phyloP scores from a whole-genome alignment of 192 early-diverging fungal genomes.

The Coemansia sp. region DNA sequence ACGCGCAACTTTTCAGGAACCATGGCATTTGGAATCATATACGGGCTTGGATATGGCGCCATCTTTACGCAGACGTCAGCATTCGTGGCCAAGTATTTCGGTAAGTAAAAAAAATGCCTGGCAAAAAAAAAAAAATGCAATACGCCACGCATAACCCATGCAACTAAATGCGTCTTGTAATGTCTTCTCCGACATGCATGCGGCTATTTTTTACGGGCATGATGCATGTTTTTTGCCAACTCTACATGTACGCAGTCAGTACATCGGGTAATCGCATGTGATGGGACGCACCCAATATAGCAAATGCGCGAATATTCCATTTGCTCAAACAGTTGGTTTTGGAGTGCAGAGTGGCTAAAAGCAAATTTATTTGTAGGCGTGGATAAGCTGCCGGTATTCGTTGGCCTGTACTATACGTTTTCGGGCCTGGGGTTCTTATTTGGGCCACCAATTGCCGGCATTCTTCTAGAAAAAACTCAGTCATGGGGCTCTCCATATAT shows the following conservation, averaged over 20 bases:
- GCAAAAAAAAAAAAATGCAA: too few species aligned
- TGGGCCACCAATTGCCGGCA: constrained; percentile 48
- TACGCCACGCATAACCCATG: constrained; percentile 5
- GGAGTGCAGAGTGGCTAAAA: constrained; percentile 1
- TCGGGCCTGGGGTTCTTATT: constrained; percentile 46
- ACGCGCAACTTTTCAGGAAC: constrained; percentile 39
- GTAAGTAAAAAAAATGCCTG: constrained; percentile 27
- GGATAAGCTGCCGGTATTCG: constrained; percentile 45
- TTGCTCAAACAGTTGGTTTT: not conserved
- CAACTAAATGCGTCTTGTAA: not conserved
- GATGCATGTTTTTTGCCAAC: too few species aligned
- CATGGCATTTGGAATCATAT: constrained; percentile 53
- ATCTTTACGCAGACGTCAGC: constrained; percentile 51
- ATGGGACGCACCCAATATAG: too few species aligned
- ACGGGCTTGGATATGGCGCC: constrained; percentile 51
- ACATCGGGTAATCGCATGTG: too few species aligned
- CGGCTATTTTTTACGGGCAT: too few species aligned
- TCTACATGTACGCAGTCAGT: too few species aligned
- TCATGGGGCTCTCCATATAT: constrained; percentile 50
- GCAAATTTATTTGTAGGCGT: constrained; percentile 31
- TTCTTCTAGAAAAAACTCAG: constrained; percentile 43
- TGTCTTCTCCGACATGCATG: too few species aligned
- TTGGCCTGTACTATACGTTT: constrained; percentile 46
- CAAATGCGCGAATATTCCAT: too few species aligned
- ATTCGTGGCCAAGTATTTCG: constrained; percentile 48